Conservation (phyloP, 1,284 basidiomycete genomes). For the Tausonia pullulans region DNA sequence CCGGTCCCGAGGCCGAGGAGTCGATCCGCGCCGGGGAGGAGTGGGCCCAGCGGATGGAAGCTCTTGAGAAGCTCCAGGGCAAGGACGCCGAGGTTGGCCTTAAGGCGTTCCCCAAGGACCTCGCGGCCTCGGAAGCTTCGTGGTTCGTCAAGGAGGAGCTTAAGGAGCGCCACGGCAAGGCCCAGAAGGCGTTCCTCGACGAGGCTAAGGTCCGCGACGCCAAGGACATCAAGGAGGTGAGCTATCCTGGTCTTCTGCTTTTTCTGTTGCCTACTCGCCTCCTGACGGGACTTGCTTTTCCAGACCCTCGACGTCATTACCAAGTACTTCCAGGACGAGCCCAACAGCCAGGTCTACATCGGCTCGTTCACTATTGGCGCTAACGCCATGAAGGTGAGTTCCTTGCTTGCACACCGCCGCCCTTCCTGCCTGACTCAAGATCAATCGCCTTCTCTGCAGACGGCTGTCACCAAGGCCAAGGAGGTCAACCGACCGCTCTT, state of each 20-base stretch:
- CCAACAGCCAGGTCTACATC: slow-evolving; percentile 56
- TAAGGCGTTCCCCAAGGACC: slow-evolving; percentile 74
- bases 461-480: slow-evolving; percentile 61
- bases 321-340: slow-evolving; percentile 64
- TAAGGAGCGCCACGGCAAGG: slow-evolving; percentile 56
- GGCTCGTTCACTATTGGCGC: slow-evolving; percentile 53
- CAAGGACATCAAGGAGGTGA: slow-evolving; percentile 65
- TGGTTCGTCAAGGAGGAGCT: slow-evolving; percentile 70
- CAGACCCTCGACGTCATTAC: slow-evolving; percentile 61
- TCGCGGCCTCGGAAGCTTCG: slow-evolving; percentile 82
- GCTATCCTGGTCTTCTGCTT: slow-evolving; percentile 17
- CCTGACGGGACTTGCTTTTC: neutral
- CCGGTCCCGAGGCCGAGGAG: slow-evolving; percentile 81
- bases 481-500: slow-evolving; percentile 75
- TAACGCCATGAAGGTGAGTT: slow-evolving; percentile 64
- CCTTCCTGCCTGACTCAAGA: neutral
- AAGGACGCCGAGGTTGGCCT: slow-evolving; percentile 75
- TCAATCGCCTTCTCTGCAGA: slow-evolving; percentile 47
- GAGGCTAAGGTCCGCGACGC: slow-evolving; percentile 71
- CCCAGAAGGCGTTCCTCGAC: slow-evolving; percentile 77
- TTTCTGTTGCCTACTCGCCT: too few relatives aligned
- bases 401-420: neutral
- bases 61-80: slow-evolving; percentile 53
- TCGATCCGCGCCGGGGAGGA: slow-evolving; percentile 61
- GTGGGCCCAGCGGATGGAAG: slow-evolving; percentile 53